Evolutionary conservation across 2,329 filamentous ascomycete species (phyloP).

Genomic region (Fusarium euwallaceae): DNA sequence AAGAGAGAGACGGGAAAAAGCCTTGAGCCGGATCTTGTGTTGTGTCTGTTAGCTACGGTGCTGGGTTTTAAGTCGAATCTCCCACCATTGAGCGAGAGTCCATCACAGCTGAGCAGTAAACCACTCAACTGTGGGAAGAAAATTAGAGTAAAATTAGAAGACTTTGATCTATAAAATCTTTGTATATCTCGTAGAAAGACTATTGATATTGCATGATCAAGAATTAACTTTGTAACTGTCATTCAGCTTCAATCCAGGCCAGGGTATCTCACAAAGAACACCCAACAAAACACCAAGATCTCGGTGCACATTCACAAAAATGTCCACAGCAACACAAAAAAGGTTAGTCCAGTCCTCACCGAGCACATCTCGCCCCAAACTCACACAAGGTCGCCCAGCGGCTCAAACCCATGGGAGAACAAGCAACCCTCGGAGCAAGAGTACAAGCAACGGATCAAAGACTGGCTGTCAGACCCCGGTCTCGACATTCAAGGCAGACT

Average conservation of each 20-base stretch:
- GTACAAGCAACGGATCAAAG: neutral
- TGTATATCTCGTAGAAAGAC: neutral
- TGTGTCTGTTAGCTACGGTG: neutral
- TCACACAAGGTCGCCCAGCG: neutral
- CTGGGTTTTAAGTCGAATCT: neutral
- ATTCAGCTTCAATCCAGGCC: neutral
- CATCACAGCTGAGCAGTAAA: neutral
- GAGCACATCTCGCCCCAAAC: neutral
- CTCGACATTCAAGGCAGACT: slow-evolving; percentile 16
- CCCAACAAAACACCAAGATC: neutral
- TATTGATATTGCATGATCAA: neutral
- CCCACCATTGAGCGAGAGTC: neutral
- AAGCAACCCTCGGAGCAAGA: neutral
- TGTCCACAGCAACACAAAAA: neutral
- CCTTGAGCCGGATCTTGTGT: neutral
- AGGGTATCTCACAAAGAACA: neutral
- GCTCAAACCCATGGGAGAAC: neutral
- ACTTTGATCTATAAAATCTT: neutral
- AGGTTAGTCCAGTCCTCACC: neutral
- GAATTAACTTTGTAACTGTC: neutral
- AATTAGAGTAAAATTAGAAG: neutral
- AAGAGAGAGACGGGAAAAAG: neutral
- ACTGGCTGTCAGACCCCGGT: slow-evolving; percentile 17
- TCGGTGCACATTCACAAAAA: neutral
- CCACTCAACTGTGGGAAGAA: neutral